Evolutionary conservation across 345 rosid genomes (phyloP), one percentile per base, ranked within the genome.

Genomic region (Eucalyptus melliodora): DNA sequence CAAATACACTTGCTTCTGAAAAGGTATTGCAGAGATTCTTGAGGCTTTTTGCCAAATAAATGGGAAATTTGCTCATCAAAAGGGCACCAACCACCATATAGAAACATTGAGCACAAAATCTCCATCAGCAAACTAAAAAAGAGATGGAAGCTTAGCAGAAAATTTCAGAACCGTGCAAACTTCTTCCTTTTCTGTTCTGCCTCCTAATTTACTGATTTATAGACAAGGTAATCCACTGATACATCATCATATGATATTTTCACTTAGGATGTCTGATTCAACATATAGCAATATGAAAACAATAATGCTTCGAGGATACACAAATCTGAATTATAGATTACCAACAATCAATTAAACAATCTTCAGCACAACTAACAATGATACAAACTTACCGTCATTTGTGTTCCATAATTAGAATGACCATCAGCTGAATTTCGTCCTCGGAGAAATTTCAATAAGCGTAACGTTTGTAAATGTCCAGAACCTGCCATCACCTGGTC

Each of bases 401-500:
- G 99, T 80, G 94, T 94, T 88, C 99, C 99, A 89, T 94, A 97
- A 93, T 92, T 95, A 87, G 96, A 95, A 94, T 95, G 97, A 89
- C 99, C 99, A 92, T 97, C 99, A 30, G 94, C 93, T 51, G 96
- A 93, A 91, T 92, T 95, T 86, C 98, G 92, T 92, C 92, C 89
- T 72, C 97, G 97, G 86, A 97, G 97, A 93, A 96, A 97, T 91
- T 96, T 97, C 93, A 97, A 90, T 65, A 97, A 91, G 82, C 98
- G 95, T 91, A 97, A 95, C 67, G 96, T 94, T 91, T 96, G 95
- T 88, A 97, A 93, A 94, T 97, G 95, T 90, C 99, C 99, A 67
- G 99, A 96, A 89, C 99, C 99, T 89, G 99, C 99, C 99, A 97
- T 97, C 89, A 97, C 96, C 99, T 97, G 91, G 88, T 91, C 90